Base-by-base conservation (phyloP, 2,329 filamentous ascomycete genomes). In the Phoma sp. region DNA sequence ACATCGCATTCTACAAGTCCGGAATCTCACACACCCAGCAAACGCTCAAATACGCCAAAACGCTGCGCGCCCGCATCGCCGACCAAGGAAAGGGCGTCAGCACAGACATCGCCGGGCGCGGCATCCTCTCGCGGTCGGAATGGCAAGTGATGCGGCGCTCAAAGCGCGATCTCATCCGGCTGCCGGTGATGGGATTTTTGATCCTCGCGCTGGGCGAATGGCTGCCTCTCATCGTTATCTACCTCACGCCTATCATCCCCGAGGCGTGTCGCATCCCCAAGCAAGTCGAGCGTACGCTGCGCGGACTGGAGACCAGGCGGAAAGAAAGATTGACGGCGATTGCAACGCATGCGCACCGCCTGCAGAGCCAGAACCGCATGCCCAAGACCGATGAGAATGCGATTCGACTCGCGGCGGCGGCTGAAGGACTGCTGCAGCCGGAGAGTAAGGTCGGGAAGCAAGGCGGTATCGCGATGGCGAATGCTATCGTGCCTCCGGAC, bases 1-100 rank as follows among this genome's bases (percentile, higher is more conserved):
- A 96, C 75, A 65, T 89, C 9, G 76, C 76, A 29, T 98, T 98
- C 83, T 98, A 97, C 85, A 96, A 95, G 77, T 83, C 85, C 1
- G 93, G 93, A 15, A 76, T 96, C 26, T 87, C 87, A 69, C 86
- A 89, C 65, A 87, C 96, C 45, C 87, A 86, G 72, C 77, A 80
- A 54, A 96, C 96, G 61, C 80, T 81, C 61, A 76, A 78, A 52
- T 67, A 77, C 9, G 73, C 79, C 0, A 75, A 72, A 6, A 49
- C 67, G 5, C 60, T 83, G 63, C 81, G 84, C 40, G 70, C 78
- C 18, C 80, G 60, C 18, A 46, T 40, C 10, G 12, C 47, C 3
- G 46, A n/a, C 7, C 40, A 37, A 17, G 33, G 54, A 38, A 23
- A 57, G 53, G 38, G 42, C 18, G 9, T 42, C 30, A 42, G 18